Evolutionary conservation across 306 rosid genomes (phyloP), one percentile per base, ranked within the genome.

Genomic region (Gastrolobium villosum): DNA sequence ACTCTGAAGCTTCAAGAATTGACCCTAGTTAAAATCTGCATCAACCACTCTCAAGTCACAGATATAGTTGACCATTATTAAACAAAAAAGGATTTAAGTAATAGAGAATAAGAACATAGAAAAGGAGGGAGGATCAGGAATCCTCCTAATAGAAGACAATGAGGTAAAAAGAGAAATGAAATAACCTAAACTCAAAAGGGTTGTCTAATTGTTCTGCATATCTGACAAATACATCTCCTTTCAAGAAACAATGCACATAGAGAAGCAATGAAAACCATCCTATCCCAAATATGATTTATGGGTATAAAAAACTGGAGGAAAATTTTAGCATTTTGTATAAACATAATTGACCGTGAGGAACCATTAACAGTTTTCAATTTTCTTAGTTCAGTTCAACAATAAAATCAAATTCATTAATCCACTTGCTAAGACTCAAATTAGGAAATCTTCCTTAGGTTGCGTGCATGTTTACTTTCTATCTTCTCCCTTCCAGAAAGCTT

Each of bases 231-330:
- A 70, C 39, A 35, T 13, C 35, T 28, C 39, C 44, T 46, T 49
- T 48, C 57, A 65, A n/a, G 39, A 65, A 64, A 41, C 55, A 65
- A 30, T n/a, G 55, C 35, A 59, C 52, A 11, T 37, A 56, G 11
- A 65, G 36, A 45, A 74, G 48, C 56, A 36, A 75, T 57, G 74
- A 61, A 72, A 15, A 52, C 34, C 30, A 72, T 40, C 74, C 30
- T 49, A 71, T 60, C 45, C 61, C 37, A 56, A 40, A 4, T 44
- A 35, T 41, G 48, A 77, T 44, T 32, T 39, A 41, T 26, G 35
- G 61, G 43, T 37, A 40, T 64, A 74, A 80, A 55, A 49, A 48
- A 14, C 45, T 44, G 40, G 60, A n/a, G 15, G 34, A 69, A 57
- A 78, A 11, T 6, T 59, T 39, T 46, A 36, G 8, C 45, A 37